Conservation (phyloP, 2,329 filamentous ascomycete species). For the Trichoderma lentiforme region DNA sequence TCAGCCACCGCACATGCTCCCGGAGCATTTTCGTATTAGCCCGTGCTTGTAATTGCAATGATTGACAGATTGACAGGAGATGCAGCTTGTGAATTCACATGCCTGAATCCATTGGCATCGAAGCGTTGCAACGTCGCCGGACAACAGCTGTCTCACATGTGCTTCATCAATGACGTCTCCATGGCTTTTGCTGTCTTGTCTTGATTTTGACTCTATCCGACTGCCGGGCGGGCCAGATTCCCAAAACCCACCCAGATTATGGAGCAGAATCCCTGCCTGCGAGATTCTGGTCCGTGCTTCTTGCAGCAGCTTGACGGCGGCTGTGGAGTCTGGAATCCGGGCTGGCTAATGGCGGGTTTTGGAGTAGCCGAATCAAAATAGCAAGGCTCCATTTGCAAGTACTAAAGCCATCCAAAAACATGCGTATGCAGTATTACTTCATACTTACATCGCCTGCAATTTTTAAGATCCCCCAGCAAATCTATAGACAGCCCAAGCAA, state of each 20-base stretch:
- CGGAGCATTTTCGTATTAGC: slow-evolving; percentile 6
- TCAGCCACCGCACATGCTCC: slow-evolving; percentile 12
- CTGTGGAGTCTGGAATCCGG: slow-evolving; percentile 2
- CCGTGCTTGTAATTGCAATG: not conserved
- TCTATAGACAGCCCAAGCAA: not conserved
- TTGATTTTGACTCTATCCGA: not conserved
- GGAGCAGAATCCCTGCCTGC: not conserved
- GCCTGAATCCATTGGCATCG: not conserved
- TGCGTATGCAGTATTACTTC: not conserved
- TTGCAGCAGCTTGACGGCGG: slow-evolving; percentile 11
- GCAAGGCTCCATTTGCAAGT: not conserved
- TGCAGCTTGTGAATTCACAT: not conserved
- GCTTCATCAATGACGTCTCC: slow-evolving; percentile 11
- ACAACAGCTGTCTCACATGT: not conserved
- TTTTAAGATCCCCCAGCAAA: not conserved
- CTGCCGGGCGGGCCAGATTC: slow-evolving; percentile 3
- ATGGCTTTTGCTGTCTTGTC: not conserved
- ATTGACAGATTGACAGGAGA: not conserved
- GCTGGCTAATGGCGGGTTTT: not conserved
- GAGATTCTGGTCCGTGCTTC: slow-evolving; percentile 12
- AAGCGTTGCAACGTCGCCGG: not conserved
- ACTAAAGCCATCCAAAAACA: not conserved
- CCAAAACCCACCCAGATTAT: not conserved
- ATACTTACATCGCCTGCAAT: not conserved
- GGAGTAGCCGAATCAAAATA: not conserved